Evolutionary conservation across 208 protist genomes (phyloP).

Genomic region (Tritrichomonas musculus): DNA sequence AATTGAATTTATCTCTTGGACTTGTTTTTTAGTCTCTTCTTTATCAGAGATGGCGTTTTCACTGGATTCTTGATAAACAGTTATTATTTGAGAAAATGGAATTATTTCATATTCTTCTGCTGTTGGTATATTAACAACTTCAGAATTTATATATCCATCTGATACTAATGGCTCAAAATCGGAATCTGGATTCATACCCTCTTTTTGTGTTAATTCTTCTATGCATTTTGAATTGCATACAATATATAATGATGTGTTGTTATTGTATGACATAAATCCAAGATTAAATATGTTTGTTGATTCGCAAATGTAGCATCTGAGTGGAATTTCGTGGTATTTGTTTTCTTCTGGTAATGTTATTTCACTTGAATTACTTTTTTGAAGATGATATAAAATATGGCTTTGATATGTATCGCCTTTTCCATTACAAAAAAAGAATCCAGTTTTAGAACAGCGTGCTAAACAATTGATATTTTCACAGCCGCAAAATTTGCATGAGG

Average conservation of each 20-base stretch:
- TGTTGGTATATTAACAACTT: constrained; percentile 70
- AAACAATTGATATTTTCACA: neutral
- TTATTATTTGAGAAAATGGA: neutral
- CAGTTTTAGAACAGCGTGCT: neutral
- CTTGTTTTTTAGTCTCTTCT: neutral
- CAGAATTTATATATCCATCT: constrained; percentile 69
- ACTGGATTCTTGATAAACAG: neutral
- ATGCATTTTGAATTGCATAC: neutral
- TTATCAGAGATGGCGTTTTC: neutral
- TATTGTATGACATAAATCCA: neutral
- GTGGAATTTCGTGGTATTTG: neutral
- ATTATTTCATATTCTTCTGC: constrained; percentile 55
- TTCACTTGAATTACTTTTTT: neutral
- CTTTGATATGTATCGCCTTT: constrained; percentile 17
- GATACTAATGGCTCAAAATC: constrained; percentile 79
- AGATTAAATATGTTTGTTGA: neutral
- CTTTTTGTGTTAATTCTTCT: neutral
- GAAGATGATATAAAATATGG: neutral
- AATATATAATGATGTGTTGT: neutral
- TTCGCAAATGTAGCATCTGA: constrained; percentile 16
- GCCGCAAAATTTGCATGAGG: neutral
- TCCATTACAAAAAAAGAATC: constrained; percentile 22
- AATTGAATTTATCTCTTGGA: neutral
- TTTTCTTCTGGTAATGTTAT: neutral
- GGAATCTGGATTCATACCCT: constrained; percentile 65